Conservation (phyloP, 192 early-diverging fungal genomes). For the Backusella westeae region DNA sequence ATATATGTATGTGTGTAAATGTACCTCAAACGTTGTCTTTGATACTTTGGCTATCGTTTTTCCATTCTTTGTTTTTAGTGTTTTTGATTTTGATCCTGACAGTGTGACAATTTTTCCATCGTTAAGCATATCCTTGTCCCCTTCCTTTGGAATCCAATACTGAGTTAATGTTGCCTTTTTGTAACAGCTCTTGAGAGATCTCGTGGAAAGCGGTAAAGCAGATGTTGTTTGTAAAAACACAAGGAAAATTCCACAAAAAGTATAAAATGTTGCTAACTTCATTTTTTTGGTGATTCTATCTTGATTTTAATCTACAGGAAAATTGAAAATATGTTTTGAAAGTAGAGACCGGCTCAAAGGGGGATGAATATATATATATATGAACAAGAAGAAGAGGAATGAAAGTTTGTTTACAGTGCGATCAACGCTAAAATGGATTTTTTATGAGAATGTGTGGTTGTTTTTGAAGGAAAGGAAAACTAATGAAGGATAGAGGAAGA, state of each 20-base stretch:
- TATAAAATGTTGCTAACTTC: slow-evolving; percentile 4
- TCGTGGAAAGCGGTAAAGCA: neutral
- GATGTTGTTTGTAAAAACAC: neutral
- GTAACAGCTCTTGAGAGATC: neutral
- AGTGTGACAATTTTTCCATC: slow-evolving; percentile 28
- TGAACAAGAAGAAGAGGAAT: neutral
- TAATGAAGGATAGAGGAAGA: neutral
- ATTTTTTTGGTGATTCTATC: neutral
- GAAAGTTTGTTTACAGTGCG: neutral
- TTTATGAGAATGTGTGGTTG: neutral
- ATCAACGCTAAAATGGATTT: neutral
- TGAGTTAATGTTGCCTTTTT: slow-evolving; percentile 26
- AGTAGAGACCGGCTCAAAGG: neutral
- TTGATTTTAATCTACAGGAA: neutral
- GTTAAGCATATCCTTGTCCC: slow-evolving; percentile 37
- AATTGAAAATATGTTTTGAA: neutral
- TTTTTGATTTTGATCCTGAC: slow-evolving; percentile 14
- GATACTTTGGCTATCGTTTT: slow-evolving; percentile 32
- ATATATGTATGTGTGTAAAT: neutral
- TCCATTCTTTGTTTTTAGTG: slow-evolving; percentile 24
- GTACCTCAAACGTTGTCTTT: slow-evolving; percentile 23
- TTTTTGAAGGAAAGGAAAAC: neutral
- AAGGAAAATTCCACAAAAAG: neutral
- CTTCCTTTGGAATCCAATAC: slow-evolving; percentile 44
- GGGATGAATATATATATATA: neutral